Conservation (phyloP, 2,329 filamentous ascomycete species). For the Neoarthrinium moseri region DNA sequence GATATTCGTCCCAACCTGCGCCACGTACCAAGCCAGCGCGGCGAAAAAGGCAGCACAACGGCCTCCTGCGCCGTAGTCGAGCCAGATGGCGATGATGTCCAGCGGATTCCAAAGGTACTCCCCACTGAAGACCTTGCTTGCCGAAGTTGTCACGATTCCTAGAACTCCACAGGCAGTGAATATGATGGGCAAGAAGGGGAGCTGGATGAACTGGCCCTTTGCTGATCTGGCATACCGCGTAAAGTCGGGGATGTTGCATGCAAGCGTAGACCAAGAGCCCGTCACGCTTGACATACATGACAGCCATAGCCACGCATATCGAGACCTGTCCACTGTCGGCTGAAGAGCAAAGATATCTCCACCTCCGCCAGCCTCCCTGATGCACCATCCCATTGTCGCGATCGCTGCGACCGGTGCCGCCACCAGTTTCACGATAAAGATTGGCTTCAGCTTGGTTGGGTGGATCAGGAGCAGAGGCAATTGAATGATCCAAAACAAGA, state of each 20-base stretch:
- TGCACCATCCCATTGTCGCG: conserved; percentile 62
- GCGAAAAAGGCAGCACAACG: conserved; percentile 42
- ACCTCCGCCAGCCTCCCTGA: conserved; percentile 55
- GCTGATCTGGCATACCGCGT: conserved; percentile 35
- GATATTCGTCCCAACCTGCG: conserved; percentile 55
- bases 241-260: conserved; percentile 56
- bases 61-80: conserved; percentile 39
- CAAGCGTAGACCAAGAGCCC: conserved; percentile 39
- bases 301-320: conserved; percentile 52
- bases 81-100: conserved; percentile 44
- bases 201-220: conserved; percentile 37
- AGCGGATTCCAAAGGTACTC: conserved; percentile 49
- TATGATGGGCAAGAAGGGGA: conserved; percentile 44
- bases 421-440: conserved; percentile 48
- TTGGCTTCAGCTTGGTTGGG: conserved; percentile 34
- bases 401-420: conserved; percentile 58
- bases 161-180: conserved; percentile 48
- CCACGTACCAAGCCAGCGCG: conserved; percentile 52
- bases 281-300: conserved; percentile 44
- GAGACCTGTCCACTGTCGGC: conserved; percentile 35
- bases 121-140: conserved; percentile 51
- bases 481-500: conserved; percentile 50
- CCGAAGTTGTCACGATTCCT: conserved; percentile 58
- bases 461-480: conserved; percentile 29
- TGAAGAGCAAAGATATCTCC: conserved; percentile 34